Evolutionary conservation across 2,329 filamentous ascomycete genomes (phyloP).

Genomic region (Talaromyces albobiverticillius): DNA sequence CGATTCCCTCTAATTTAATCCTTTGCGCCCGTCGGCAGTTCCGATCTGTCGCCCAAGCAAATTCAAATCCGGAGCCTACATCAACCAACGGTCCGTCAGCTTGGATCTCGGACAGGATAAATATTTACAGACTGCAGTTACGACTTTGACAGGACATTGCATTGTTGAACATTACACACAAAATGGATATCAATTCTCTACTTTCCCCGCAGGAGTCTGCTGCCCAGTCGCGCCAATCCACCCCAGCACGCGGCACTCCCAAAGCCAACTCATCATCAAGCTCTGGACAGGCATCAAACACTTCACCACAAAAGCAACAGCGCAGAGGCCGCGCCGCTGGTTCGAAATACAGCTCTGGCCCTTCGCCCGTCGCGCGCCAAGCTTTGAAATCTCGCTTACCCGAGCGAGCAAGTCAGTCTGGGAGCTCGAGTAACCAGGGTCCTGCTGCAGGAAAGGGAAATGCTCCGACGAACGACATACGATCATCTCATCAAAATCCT

Average conservation of each 20-base stretch:
- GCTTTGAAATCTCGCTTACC: conserved; percentile 36
- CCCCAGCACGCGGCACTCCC: conserved; percentile 22
- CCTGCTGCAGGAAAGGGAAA: conserved; percentile 29
- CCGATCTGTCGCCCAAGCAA: background rate
- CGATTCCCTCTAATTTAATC: conserved; percentile 7
- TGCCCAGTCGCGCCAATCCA: conserved; percentile 34
- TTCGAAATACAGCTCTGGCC: conserved; percentile 32
- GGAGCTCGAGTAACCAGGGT: conserved; percentile 29
- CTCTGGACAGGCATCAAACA: conserved; percentile 23
- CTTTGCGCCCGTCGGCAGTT: background rate
- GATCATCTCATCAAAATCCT: conserved; percentile 39
- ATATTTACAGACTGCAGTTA: background rate
- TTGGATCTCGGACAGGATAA: background rate
- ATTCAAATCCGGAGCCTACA: background rate
- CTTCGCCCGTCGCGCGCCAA: conserved; percentile 43
- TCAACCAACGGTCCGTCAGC: background rate
- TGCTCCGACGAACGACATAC: conserved; percentile 27
- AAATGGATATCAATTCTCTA: conserved; percentile 47
- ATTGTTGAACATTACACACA: background rate
- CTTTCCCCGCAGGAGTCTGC: conserved; percentile 43
- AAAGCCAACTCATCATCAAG: conserved; percentile 22
- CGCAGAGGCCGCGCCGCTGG: conserved; percentile 34
- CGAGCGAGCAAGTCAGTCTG: conserved; percentile 37
- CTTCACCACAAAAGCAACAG: conserved; percentile 36
- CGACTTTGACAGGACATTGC: background rate